Evolutionary conservation across 2,329 filamentous ascomycete species (phyloP).

Genomic region (Fusarium lateritium): DNA sequence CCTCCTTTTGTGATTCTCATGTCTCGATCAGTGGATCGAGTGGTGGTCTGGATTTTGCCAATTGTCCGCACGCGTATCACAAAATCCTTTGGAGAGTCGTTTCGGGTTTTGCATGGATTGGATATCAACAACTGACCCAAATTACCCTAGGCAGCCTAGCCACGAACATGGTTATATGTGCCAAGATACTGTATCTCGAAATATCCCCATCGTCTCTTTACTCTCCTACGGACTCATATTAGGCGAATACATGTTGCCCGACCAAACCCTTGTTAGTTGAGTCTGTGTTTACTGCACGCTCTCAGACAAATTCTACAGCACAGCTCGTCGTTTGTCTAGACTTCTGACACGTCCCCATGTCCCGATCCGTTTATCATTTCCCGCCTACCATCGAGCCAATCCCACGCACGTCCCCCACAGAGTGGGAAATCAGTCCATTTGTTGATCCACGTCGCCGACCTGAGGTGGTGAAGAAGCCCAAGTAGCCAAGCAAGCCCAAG

Average conservation of each 20-base stretch:
- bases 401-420: slow-evolving; percentile 27
- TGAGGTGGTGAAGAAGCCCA: not conserved
- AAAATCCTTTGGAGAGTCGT: slow-evolving; percentile 1
- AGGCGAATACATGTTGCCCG: not conserved
- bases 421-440: slow-evolving; percentile 41
- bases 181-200: slow-evolving; percentile 1
- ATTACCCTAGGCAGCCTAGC: slow-evolving; percentile 10
- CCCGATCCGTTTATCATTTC: slow-evolving; percentile 29
- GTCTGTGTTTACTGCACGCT: slow-evolving; percentile 5
- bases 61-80: not conserved
- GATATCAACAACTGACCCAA: not conserved
- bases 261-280: slow-evolving; percentile 6
- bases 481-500: not conserved
- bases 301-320: slow-evolving; percentile 6
- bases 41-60: slow-evolving; percentile 1
- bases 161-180: not conserved
- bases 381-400: slow-evolving; percentile 11
- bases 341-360: slow-evolving; percentile 14
- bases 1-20: slow-evolving; percentile 26
- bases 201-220: slow-evolving; percentile 21
- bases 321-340: slow-evolving; percentile 1
- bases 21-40: slow-evolving; percentile 12
- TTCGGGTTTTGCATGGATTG: slow-evolving; percentile 8
- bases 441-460: slow-evolving; percentile 10
- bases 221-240: no score